These are phyloP conservation scores for Pythium dissimile DNA, from an alignment of 352 stramenopile genomes.

Conservation along the genomic window DNA sequence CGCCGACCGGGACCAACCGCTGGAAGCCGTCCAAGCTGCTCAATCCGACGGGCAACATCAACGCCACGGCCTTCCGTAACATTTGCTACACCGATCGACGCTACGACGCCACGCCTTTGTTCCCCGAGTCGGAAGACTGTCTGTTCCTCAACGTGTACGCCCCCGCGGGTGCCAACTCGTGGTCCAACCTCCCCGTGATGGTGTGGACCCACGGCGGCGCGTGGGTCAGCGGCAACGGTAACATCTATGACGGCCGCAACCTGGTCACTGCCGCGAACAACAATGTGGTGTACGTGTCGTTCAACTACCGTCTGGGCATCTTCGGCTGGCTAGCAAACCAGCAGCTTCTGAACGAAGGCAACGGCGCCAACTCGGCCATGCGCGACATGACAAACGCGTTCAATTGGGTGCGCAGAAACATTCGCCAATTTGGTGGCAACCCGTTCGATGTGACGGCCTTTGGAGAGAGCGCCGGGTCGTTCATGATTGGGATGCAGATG, in stretches of 20 bases:
- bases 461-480: constrained; percentile 15
- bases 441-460: constrained; percentile 29
- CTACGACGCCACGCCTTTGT: background rate
- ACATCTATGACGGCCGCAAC: constrained; percentile 8
- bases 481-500: constrained; percentile 4
- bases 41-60: constrained; percentile 4
- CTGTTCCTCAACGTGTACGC: constrained; percentile 36
- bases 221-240: constrained; percentile 19
- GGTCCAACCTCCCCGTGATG: constrained; percentile 29
- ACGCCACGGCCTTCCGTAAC: constrained; percentile 10
- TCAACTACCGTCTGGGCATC: constrained; percentile 37
- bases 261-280: constrained; percentile 4
- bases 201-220: constrained; percentile 34
- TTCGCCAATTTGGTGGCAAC: constrained; percentile 34
- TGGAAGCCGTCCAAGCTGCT: constrained; percentile 1
- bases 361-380: constrained; percentile 21
- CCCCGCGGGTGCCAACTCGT: constrained; percentile 13
- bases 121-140: constrained; percentile 25
- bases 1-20: background rate
- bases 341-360: constrained; percentile 29
- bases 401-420: constrained; percentile 34
- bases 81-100: constrained; percentile 6
- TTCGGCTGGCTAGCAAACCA: constrained; percentile 20
- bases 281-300: constrained; percentile 32
- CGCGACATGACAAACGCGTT: constrained; percentile 29